phyloP scores from a whole-genome alignment of 805 yeast genomes.

The Candida morakotiae region DNA sequence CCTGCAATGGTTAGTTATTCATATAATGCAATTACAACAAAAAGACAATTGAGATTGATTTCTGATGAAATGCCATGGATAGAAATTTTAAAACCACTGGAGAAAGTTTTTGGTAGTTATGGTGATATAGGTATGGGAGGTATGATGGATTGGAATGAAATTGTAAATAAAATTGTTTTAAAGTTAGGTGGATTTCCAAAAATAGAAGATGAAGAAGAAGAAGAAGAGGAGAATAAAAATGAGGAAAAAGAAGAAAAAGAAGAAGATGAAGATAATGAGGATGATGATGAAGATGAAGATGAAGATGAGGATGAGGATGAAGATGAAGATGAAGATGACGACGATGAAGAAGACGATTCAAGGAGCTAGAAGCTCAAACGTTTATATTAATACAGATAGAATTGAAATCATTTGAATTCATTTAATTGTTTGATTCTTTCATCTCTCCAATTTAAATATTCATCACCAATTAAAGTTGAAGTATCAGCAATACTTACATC shows the following conservation, averaged over 20 bases:
- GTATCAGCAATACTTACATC: conserved; percentile 24
- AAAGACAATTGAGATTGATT: conserved; percentile 70
- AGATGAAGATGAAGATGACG: conserved; percentile 10
- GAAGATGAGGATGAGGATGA: conserved; percentile 18
- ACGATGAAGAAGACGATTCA: conserved; percentile 6
- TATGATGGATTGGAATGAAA: conserved; percentile 96
- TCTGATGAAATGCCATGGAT: conserved; percentile 94
- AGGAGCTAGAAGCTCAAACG: conserved; percentile 1
- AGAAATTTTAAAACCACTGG: conserved; percentile 89
- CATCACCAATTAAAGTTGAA: conserved; percentile 38
- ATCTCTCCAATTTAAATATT: conserved; percentile 37
- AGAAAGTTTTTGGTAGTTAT: conserved; percentile 85
- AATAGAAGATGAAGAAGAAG: conserved; percentile 48
- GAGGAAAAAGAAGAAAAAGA: conserved; percentile 38
- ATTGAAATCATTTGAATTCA: conserved; percentile 5
- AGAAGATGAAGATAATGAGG: conserved; percentile 44
- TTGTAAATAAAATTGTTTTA: conserved; percentile 78
- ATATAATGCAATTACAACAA: conserved; percentile 84
- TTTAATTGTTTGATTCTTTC: conserved; percentile 29
- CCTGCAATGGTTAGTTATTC: conserved; percentile 96
- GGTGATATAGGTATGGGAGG: conserved; percentile 99
- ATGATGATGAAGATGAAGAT: conserved; percentile 33
- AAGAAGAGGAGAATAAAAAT: conserved; percentile 39
- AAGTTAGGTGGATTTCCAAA: conserved; percentile 56
- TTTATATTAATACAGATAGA: conserved; percentile 7